Conservation (phyloP, 768 basidiomycete genomes). For the Boletales sp. region DNA sequence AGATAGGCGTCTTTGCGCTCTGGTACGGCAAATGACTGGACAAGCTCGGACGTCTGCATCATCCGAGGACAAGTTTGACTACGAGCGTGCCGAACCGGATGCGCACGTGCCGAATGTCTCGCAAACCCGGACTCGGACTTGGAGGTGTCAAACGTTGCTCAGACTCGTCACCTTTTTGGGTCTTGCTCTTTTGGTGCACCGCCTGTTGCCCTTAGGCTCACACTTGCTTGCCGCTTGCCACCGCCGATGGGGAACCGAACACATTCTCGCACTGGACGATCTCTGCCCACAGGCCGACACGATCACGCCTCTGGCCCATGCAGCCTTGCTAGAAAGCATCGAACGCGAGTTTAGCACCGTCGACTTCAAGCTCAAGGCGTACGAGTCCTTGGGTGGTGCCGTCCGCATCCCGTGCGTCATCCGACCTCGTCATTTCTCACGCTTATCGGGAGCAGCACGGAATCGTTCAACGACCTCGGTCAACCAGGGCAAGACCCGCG, state of each 20-base stretch:
- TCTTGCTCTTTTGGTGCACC: constrained; percentile 3
- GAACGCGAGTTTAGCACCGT: constrained; percentile 20
- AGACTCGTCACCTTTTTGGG: constrained; percentile 7
- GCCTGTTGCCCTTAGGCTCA: constrained; percentile 4
- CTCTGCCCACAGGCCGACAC: constrained; percentile 28
- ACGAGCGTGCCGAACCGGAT: too few relatives aligned
- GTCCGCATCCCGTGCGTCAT: constrained; percentile 32
- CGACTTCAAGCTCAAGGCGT: constrained; percentile 28
- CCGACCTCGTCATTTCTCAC: neutral
- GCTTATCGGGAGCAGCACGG: constrained; percentile 38
- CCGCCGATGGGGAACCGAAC: too few relatives aligned
- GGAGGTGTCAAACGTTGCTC: neutral
- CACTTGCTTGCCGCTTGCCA: neutral
- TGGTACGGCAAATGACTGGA: too few relatives aligned
- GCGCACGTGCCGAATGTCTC: too few relatives aligned
- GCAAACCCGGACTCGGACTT: too few relatives aligned
- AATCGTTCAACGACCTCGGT: constrained; percentile 49
- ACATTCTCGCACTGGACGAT: neutral
- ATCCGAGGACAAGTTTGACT: too few relatives aligned
- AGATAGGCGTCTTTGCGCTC: too few relatives aligned
- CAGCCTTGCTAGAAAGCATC: constrained; percentile 17
- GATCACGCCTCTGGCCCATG: constrained; percentile 13
- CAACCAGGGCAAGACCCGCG: constrained; percentile 44
- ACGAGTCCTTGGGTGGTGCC: constrained; percentile 34
- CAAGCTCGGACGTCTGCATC: too few relatives aligned